Evolutionary conservation across 1,284 basidiomycete species (phyloP).

Genomic region (Pulveroboletus sp.): DNA sequence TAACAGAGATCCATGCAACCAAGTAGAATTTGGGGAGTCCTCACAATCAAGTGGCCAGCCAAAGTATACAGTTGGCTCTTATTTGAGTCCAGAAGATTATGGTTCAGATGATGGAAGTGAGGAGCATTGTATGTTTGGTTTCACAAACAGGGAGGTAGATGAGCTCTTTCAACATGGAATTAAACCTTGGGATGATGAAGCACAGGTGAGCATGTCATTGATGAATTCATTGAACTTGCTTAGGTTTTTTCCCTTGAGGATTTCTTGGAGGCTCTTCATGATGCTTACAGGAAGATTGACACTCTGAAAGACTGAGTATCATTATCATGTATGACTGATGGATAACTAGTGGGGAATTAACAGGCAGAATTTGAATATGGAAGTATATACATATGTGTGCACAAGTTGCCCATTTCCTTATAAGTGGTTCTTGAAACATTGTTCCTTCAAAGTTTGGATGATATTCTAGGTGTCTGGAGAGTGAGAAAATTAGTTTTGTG

Average conservation of each 20-base stretch:
- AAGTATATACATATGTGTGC: too few relatives aligned
- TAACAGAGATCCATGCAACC: neutral
- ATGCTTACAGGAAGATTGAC: neutral
- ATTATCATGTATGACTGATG: too few relatives aligned
- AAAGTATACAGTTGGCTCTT: neutral
- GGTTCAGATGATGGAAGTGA: neutral
- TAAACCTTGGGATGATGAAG: conserved; percentile 1
- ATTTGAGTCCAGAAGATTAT: neutral
- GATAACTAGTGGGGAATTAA: too few relatives aligned
- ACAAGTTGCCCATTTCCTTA: too few relatives aligned
- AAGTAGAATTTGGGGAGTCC: neutral
- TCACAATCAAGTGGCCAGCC: neutral
- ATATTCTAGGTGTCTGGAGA: too few relatives aligned
- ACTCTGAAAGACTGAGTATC: neutral
- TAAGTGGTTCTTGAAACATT: too few relatives aligned
- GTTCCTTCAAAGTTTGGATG: too few relatives aligned
- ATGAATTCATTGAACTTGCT: neutral
- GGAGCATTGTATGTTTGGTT: neutral
- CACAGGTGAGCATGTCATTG: neutral
- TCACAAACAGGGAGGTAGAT: neutral
- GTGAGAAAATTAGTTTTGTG: too few relatives aligned
- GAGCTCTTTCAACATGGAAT: conserved; percentile 1
- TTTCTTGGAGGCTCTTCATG: neutral
- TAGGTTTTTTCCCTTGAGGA: neutral
- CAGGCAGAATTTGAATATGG: too few relatives aligned